Evolutionary conservation across 2,329 filamentous ascomycete species (phyloP).

Genomic region (Nemania abortiva): DNA sequence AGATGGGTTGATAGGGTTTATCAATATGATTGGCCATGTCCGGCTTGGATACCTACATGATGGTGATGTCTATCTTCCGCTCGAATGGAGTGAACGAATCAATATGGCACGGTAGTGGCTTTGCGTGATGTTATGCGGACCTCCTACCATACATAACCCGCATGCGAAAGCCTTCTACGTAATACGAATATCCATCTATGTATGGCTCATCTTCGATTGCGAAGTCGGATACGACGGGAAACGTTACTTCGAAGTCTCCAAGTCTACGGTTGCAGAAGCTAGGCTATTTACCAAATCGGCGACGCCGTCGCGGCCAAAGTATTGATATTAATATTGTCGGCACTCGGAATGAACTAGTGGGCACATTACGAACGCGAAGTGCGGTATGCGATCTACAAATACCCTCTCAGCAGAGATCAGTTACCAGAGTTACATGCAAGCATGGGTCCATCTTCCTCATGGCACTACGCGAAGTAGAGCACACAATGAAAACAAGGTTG

Average conservation of each 20-base stretch:
- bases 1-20: constrained; percentile 23
- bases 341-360: background rate
- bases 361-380: background rate
- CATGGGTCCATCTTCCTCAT: constrained; percentile 56
- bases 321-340: background rate
- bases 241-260: too few species aligned
- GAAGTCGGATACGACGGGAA: background rate
- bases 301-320: background rate
- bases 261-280: too few species aligned
- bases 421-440: background rate
- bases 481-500: constrained; percentile 58
- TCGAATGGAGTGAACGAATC: constrained; percentile 18
- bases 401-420: background rate
- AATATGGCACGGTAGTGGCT: constrained; percentile 12
- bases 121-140: constrained; percentile 2
- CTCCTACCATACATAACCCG: background rate
- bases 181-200: background rate
- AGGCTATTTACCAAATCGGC: background rate
- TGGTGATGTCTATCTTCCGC: background rate
- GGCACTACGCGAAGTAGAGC: constrained; percentile 54
- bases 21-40: constrained; percentile 27
- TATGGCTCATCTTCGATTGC: background rate
- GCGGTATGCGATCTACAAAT: background rate
- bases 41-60: constrained; percentile 18
- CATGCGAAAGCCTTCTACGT: constrained; percentile 10